Evolutionary conservation across 225 moss, liverwort and hornwort species (phyloP), one percentile per base, ranked within the genome.

Genomic region (Bryoerythrophyllum caledonicum): DNA sequence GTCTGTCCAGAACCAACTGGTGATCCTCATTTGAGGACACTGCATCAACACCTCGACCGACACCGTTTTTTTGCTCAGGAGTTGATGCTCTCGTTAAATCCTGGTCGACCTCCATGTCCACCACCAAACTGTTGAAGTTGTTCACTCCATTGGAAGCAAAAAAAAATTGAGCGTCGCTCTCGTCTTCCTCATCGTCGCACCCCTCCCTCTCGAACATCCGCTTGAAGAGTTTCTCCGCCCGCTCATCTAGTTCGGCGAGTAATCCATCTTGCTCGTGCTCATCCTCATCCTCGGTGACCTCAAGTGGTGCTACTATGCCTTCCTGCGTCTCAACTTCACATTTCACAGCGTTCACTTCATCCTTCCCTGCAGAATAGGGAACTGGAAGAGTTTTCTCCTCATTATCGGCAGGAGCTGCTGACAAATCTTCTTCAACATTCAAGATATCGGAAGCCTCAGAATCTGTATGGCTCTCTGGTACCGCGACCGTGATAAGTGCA

Each of bases 171-270:
- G 54, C 24, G 25, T 61, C 15, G 12, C 30, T 58, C 5, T 20
- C 41, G 5, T 69, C 76, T 21, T 73, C 73, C 7, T 72, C 61
- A 19, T 30, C 12, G 10, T 67, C 10, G 60, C 55, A 44, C 17
- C 62, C 64, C 44, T 79, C 79, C 25, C 76, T 82, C 21, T 72
- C 73, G 3, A 85, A 69, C 82, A 85, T 82, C 13, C 73, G 60
- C 53, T 76, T 82, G 32, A 85, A 85, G 30, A 85, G 64, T 15
- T 54, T 73, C 3, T 76, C 76, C 11, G 65, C 71, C 6, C 76
- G 54, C 17, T 70, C 79, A 54, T 79, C 68, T 2, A 79, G 61
- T 1, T 79, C 35, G 10, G 60, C 62, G 5, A 79, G 62, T 57
- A 76, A 43, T 41, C 64, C 61, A 11, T 9, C 74, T 51, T 43